Conservation (phyloP, 768 basidiomycete species). For the Pleurotus djamor region DNA sequence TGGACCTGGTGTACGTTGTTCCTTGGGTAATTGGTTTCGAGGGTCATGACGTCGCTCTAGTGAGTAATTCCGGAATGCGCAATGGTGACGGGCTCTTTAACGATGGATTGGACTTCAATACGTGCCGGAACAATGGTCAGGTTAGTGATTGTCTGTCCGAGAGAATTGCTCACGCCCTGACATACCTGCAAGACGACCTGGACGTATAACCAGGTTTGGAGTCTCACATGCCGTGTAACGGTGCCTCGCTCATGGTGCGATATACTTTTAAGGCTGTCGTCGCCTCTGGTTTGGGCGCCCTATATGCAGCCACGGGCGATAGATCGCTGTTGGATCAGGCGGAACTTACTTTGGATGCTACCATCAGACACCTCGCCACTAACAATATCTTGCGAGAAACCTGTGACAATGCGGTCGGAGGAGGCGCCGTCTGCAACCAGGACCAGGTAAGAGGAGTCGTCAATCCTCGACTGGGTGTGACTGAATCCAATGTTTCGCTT, state of each 20-base stretch:
- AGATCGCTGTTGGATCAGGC: constrained; percentile 39
- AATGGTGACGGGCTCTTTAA: constrained; percentile 44
- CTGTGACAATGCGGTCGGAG: constrained; percentile 43
- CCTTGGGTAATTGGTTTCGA: neutral
- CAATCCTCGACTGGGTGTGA: neutral
- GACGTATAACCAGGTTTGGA: constrained; percentile 54
- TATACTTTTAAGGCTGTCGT: constrained; percentile 42
- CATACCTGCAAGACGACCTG: constrained; percentile 41
- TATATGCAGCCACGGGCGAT: constrained; percentile 38
- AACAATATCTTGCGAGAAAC: constrained; percentile 47
- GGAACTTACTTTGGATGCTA: constrained; percentile 52
- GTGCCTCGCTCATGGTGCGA: no score
- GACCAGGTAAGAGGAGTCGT: constrained; percentile 34
- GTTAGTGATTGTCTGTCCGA: constrained; percentile 13
- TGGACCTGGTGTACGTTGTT: constrained; percentile 33
- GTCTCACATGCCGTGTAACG: neutral
- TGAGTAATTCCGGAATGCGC: constrained; percentile 41
- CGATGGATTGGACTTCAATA: constrained; percentile 34
- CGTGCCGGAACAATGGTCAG: constrained; percentile 43
- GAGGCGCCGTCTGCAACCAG: constrained; percentile 37
- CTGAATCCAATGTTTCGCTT: neutral
- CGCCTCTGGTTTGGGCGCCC: constrained; percentile 48
- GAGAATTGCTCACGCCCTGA: neutral
- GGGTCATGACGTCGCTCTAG: constrained; percentile 18
- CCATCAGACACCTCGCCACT: constrained; percentile 35